A percentile compares a stretch with the other conserved stretches of the same genome.
Evolutionary conservation across 768 basidiomycete genomes (phyloP).

Genomic region (Termitomyces heimii): DNA sequence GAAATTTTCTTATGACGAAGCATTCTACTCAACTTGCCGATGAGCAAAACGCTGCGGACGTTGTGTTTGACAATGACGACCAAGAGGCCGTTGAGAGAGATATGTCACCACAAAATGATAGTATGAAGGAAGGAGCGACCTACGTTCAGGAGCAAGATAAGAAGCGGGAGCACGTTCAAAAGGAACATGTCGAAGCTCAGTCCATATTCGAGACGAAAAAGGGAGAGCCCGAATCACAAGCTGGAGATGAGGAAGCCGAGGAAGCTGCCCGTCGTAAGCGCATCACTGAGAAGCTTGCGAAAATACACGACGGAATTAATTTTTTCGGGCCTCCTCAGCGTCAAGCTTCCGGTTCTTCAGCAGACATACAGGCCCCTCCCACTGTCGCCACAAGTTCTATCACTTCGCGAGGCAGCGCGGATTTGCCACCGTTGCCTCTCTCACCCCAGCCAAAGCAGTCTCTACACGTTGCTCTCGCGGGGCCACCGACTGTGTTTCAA

Average conservation of each 20-base stretch:
- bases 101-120: neutral
- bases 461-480: neutral
- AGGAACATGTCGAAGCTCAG: neutral
- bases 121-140: neutral
- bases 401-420: slow-evolving; percentile 4
- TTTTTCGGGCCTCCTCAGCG: slow-evolving; percentile 31
- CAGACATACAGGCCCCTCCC: slow-evolving; percentile 9
- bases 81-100: neutral
- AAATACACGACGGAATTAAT: slow-evolving; percentile 60
- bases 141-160: neutral
- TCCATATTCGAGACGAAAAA: neutral
- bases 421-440: slow-evolving; percentile 4
- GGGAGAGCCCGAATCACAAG: neutral
- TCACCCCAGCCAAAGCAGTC: slow-evolving; percentile 5
- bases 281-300: slow-evolving; percentile 58
- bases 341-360: slow-evolving; percentile 11
- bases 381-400: slow-evolving; percentile 7
- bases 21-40: neutral
- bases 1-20: no score
- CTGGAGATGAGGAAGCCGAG: slow-evolving; percentile 36
- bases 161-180: neutral
- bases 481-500: neutral
- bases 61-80: neutral
- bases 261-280: slow-evolving; percentile 49
- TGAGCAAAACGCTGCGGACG: neutral